A percentile compares a stretch with the other conserved stretches of the same genome.
phyloP scores from a whole-genome alignment of 1,284 basidiomycete species.

The Chiua sp. region DNA sequence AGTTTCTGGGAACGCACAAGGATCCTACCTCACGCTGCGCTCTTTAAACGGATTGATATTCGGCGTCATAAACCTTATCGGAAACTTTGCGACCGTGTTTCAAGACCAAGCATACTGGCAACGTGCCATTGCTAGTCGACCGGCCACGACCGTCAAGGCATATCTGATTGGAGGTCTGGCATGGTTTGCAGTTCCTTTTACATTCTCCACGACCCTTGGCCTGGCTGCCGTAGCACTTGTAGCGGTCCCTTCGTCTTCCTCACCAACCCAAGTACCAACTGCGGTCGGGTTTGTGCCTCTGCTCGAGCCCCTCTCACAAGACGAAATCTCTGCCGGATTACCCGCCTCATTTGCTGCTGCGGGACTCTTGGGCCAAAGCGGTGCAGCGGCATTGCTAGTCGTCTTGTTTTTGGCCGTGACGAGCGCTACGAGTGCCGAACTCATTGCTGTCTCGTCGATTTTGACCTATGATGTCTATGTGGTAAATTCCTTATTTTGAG shows the following conservation, averaged over 20 bases:
- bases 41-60: slow-evolving; percentile 86
- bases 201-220: slow-evolving; percentile 82
- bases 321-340: slow-evolving; percentile 82
- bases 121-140: slow-evolving; percentile 86
- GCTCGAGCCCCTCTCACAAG: slow-evolving; percentile 61
- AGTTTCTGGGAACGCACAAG: slow-evolving; percentile 67
- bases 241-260: slow-evolving; percentile 35
- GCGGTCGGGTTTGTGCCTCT: slow-evolving; percentile 62
- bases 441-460: slow-evolving; percentile 85
- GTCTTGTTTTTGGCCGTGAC: slow-evolving; percentile 87
- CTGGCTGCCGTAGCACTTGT: slow-evolving; percentile 79
- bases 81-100: slow-evolving; percentile 85
- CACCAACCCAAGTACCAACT: slow-evolving; percentile 23
- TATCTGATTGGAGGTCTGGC: slow-evolving; percentile 90
- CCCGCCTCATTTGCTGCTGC: slow-evolving; percentile 84
- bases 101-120: slow-evolving; percentile 84
- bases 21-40: slow-evolving; percentile 82
- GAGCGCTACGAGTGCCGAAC: slow-evolving; percentile 86
- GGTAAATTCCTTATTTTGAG: slow-evolving; percentile 39
- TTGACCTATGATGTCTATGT: slow-evolving; percentile 86
- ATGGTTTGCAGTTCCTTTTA: slow-evolving; percentile 88
- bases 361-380: slow-evolving; percentile 77
- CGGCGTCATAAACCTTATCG: slow-evolving; percentile 86
- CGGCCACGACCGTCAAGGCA: slow-evolving; percentile 85
- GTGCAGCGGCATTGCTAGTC: slow-evolving; percentile 73